Base-by-base conservation (phyloP, 148 eudicot species). In the Pharnaceum exiguum region DNA sequence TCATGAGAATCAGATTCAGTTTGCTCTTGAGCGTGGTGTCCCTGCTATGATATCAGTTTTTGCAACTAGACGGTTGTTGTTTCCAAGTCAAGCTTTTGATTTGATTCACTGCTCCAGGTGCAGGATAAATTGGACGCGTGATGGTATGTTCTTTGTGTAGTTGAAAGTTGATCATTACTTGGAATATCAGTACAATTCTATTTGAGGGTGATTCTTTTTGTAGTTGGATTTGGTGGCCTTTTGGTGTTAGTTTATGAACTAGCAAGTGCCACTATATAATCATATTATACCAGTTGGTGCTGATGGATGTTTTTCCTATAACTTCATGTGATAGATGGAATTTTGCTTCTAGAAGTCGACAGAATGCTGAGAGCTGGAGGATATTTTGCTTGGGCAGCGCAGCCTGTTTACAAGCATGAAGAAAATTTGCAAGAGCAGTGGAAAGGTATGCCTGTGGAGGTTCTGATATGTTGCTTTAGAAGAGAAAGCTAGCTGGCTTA, bases 31-130 rank as follows among this genome's bases (percentile, higher is more conserved):
- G 67, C 81, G 90, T 52, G 95, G 90, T 29, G 83, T 87, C 30
- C 95, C 90, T 60, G 90, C 95, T 29, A 84, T 87, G 85, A 32
- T 87, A 25, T 76, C 87, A 31, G 83, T 61, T 30, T 87, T 87
- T 71, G 75, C 78, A 26, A 77, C 83, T 37, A 81, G 35, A 18
- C 82, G 90, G 5, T 65, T 87, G 58, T 38, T 71, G 38, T 87
- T 79, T 67, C 90, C 90, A 32, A 87, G 95, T 65, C 95, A 87
- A 65, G 95, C 81, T 42, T 87, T 81, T 74, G 90, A 87, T 68
- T 65, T 87, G 42, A 74, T 87, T 55, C 95, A 84, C 68, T 87
- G 95, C 56, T 83, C 90, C 31, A 84, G 85, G 49, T 84, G 90
- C 66, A 75, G 83, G 69, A 52, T 87, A 13, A 79, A 84, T 56